These are phyloP conservation scores for Plasmodium chabaudi DNA, from an alignment of 169 alveolate genomes.

Conservation along the genomic window DNA sequence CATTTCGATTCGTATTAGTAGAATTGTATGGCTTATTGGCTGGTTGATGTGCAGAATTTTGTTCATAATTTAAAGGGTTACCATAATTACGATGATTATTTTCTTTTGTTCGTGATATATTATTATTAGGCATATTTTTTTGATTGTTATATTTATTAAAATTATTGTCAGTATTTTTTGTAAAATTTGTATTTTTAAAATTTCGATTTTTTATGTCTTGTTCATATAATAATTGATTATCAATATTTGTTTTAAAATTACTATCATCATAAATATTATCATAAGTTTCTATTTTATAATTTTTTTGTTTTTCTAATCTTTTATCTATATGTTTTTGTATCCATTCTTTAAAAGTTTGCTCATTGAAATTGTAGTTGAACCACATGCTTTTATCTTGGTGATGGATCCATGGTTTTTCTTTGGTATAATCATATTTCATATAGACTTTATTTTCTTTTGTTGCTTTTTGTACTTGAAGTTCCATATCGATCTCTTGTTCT, in stretches of 20 bases:
- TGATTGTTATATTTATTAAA: not conserved
- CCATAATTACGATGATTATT: no score
- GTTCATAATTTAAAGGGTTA: no score
- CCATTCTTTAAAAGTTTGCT: constrained; percentile 66
- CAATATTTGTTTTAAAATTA: constrained; percentile 4
- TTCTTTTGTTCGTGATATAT: no score
- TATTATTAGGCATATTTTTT: no score
- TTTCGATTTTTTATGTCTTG: constrained; percentile 1
- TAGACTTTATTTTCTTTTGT: constrained; percentile 69
- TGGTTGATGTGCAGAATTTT: no score
- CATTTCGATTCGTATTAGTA: no score
- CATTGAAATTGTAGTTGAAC: constrained; percentile 73
- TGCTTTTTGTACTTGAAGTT: constrained; percentile 41
- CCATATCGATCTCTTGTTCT: constrained; percentile 41
- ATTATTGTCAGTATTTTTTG: not conserved
- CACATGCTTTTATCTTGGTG: constrained; percentile 68
- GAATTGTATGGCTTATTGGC: no score
- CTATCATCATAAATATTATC: constrained; percentile 48
- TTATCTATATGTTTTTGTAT: constrained; percentile 61
- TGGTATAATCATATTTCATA: constrained; percentile 64
- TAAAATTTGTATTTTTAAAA: not conserved
- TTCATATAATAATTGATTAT: constrained; percentile 8
- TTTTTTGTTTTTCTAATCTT: constrained; percentile 36
- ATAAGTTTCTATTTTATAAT: constrained; percentile 62
- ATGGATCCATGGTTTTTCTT: constrained; percentile 63